Evolutionary conservation across 2,329 filamentous ascomycete species (phyloP), one percentile per base, ranked within the genome.

Genomic region (Samsoniella hepiali): DNA sequence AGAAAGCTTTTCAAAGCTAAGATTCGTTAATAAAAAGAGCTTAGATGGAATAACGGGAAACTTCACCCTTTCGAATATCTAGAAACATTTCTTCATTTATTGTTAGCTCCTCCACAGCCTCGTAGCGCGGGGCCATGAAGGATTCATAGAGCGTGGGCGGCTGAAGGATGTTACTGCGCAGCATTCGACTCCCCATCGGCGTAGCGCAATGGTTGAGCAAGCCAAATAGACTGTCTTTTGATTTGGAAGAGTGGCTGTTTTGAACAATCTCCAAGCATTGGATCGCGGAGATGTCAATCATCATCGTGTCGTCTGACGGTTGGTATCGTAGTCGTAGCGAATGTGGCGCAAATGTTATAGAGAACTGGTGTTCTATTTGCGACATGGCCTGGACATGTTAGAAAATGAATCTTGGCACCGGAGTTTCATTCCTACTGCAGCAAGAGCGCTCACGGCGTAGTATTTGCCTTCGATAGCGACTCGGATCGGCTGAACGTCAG

Each of bases 251-350:
- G 13, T 91, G 88, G 0, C 93, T 72, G 68, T 97, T 99, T 70
- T 97, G 92, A 32, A 98, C 90, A 6, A 99, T 82, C 73, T 99
- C 95, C 3, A 99, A 80, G 0, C 92, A 92, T 44, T 88, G 84
- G 34, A 97, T 91, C 0, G 93, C 96, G 0, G 91, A 89, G 2
- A 95, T 82, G 70, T 97, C 94, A 69, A 98, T 96, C 85, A 96
- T 91, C 93, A 98, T 97, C 0, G 92, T 91, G 31, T 94, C 91
- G 72, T 96, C 91, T 0, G 92, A 93, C 1, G 93, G 90, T 70
- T 94, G 89, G 68, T 96, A 97, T 66, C 87, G 89, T 71, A 98
- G 89, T 3, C 92, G 87, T 38, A 98, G 83, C 27, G 93, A 93
- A 72, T 95, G 89, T n/a, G 83, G 81, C 3, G 87, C 82, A 72